Evolutionary conservation across 2,329 filamentous ascomycete genomes (phyloP).

Genomic region (Parastagonospora nodorum): DNA sequence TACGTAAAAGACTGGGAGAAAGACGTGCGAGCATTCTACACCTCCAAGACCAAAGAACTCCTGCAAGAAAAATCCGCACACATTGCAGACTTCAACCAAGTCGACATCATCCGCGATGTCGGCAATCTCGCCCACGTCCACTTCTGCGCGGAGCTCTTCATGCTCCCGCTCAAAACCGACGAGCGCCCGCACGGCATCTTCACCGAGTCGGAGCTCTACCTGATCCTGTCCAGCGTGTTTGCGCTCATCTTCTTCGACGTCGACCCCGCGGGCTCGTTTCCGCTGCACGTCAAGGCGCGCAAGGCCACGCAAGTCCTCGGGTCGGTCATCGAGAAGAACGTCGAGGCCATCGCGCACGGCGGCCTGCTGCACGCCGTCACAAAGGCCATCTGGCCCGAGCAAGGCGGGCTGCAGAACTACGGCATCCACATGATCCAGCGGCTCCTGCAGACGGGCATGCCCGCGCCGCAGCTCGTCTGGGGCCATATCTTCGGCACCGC

Average conservation of each 20-base stretch:
- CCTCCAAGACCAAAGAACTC: conserved; percentile 64
- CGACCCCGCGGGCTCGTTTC: conserved; percentile 58
- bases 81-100: conserved; percentile 65
- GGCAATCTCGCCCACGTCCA: conserved; percentile 60
- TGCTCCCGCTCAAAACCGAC: conserved; percentile 60
- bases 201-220: conserved; percentile 59
- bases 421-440: conserved; percentile 62
- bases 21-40: conserved; percentile 72
- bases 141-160: conserved; percentile 61
- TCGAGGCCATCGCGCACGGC: conserved; percentile 51
- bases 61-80: conserved; percentile 69
- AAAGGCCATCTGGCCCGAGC: conserved; percentile 44
- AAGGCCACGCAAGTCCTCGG: conserved; percentile 56
- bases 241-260: conserved; percentile 61
- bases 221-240: conserved; percentile 59
- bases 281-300: conserved; percentile 55
- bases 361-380: conserved; percentile 51
- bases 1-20: conserved; percentile 66
- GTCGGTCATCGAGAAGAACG: conserved; percentile 55
- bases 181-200: conserved; percentile 58
- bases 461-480: conserved; percentile 59
- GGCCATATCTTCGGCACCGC: conserved; percentile 63
- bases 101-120: conserved; percentile 70
- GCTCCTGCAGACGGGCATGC: conserved; percentile 54
- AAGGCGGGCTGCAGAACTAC: conserved; percentile 56